Percentiles rank a stretch among this genome's conserved stretches.
Conservation (phyloP, 1,284 basidiomycete genomes). For the Ganoderma lingzhi region DNA sequence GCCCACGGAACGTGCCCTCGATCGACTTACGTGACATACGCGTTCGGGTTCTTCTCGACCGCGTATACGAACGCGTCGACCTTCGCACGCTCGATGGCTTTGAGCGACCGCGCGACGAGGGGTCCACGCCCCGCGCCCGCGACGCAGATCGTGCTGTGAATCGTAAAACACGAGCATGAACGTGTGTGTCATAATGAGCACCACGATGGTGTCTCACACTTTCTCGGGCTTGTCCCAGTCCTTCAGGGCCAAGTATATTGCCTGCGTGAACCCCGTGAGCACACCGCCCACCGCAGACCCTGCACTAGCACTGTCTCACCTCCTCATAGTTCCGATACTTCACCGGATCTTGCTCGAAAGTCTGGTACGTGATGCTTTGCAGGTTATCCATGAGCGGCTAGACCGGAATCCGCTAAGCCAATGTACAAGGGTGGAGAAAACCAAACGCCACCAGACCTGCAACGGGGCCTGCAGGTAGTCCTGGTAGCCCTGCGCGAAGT, state of each 20-base stretch:
- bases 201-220: constrained; percentile 55
- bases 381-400: constrained; percentile 98
- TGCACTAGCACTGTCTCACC: constrained; percentile 48
- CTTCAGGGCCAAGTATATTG: constrained; percentile 82
- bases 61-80: constrained; percentile 82
- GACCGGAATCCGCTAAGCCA: background rate
- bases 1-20: constrained; percentile 10
- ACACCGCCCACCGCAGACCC: background rate
- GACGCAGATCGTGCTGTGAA: constrained; percentile 80
- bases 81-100: constrained; percentile 78
- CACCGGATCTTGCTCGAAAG: constrained; percentile 97
- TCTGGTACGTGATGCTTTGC: constrained; percentile 94
- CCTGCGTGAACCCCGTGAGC: constrained; percentile 51
- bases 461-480: constrained; percentile 97
- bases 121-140: constrained; percentile 97
- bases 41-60: constrained; percentile 96
- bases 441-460: constrained; percentile 59
- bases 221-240: constrained; percentile 68
- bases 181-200: constrained; percentile 9
- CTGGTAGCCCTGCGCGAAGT: constrained; percentile 92
- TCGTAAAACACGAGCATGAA: constrained; percentile 14
- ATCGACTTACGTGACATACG: constrained; percentile 85
- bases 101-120: constrained; percentile 87
- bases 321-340: constrained; percentile 98
- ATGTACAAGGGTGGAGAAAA: background rate